phyloP scores from a whole-genome alignment of 106 monocot genomes.

The Posidonia australis region DNA sequence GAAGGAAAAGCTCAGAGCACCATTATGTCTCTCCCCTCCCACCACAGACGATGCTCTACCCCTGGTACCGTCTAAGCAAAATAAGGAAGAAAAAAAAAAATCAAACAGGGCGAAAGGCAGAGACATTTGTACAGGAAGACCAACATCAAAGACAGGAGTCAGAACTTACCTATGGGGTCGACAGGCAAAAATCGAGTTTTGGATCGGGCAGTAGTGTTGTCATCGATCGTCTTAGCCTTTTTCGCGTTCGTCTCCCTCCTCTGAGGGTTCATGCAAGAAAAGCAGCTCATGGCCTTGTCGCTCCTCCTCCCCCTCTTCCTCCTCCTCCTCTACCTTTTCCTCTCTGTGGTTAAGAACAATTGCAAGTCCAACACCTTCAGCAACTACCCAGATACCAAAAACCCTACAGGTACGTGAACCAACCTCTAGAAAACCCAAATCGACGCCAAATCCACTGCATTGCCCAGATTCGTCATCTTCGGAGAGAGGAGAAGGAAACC shows the following conservation, averaged over 20 bases:
- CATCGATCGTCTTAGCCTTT: background rate
- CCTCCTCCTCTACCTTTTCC: background rate
- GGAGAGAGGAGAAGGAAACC: too few species aligned
- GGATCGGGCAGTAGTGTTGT: background rate
- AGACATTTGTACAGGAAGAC: too few species aligned
- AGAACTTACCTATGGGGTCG: background rate
- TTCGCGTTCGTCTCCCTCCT: background rate
- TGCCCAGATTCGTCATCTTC: too few species aligned
- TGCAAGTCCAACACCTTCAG: background rate
- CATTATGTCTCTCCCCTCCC: slow-evolving; percentile 7
- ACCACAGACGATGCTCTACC: background rate
- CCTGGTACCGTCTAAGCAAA: too few species aligned
- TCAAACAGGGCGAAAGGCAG: too few species aligned
- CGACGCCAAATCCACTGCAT: too few species aligned
- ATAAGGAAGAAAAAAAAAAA: too few species aligned
- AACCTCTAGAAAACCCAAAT: too few species aligned
- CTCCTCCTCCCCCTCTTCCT: background rate
- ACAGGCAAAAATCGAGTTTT: background rate
- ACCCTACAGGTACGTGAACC: too few species aligned
- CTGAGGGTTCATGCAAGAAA: background rate
- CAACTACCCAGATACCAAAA: too few species aligned
- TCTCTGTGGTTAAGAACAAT: background rate
- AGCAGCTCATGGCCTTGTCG: background rate
- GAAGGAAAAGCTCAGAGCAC: slow-evolving; percentile 56
- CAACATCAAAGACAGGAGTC: too few species aligned